Evolutionary conservation across 768 basidiomycete species (phyloP), one percentile per base, ranked within the genome.

Genomic region (Xerocomus potaroensis): DNA sequence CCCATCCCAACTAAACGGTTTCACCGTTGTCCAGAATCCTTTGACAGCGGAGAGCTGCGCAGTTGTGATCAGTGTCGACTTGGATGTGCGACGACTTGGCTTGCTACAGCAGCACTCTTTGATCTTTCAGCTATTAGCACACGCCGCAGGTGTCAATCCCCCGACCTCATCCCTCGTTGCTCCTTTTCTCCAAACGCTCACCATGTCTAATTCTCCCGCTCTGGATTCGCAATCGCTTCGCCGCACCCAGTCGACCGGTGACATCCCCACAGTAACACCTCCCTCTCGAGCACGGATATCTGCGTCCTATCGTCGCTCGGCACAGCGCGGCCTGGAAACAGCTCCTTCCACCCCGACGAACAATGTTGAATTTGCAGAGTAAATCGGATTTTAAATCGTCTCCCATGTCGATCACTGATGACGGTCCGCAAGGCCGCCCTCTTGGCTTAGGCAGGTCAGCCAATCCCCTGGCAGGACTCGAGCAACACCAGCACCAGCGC

Each of bases 221-320:
- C 45, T 53, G 41, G 65, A 68, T 55, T 62, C 63, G 43, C 65
- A 66, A 54, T 59, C 60, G 49, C 57, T 67, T 21, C 59, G 67
- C 40, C 54, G 67, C 44, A 67, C 65, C 8, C 67, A 63, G 51
- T 69, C 65, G 1, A 67, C 67, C 23, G 65, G 65, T 1, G 58
- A 67, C 54, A 65, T 69, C 40, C 60, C 61, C 24, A 49, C 63
- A 5, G 23, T 55, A 22, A 30, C 55, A 26, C 60, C 43, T 24
- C 61, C 67, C 7, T 21, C 54, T 4, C 52, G 65, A 45, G 60
- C 65, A 18, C 63, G 60, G 35, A 54, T 61, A 53, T 60, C 65
- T 29, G 60, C 52, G 14, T 59, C 60, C 16, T 54, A 68, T 58
- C 58, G 50, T 42, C 59, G 48, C 50, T 58, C 66, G 8, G 41